Percentiles rank a stretch among this genome's conserved stretches.
phyloP scores from a whole-genome alignment of 148 eudicot genomes.

The Limonium bicolor region DNA sequence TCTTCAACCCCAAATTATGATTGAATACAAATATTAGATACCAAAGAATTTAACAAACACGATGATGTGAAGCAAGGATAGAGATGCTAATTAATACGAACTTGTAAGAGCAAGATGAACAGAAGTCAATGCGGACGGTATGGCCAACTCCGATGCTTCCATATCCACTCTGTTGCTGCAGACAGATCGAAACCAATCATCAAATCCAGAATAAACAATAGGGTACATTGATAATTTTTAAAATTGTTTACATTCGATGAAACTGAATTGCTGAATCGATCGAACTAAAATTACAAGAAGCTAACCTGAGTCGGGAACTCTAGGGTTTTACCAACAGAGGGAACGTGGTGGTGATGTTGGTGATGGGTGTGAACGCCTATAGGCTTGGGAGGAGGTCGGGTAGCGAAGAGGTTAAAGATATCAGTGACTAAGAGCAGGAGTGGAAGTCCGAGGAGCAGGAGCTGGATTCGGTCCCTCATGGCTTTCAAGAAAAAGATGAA shows the following conservation, averaged over 20 bases:
- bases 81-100: too few species aligned
- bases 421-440: slow-evolving; percentile 59
- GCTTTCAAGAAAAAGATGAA: too few species aligned
- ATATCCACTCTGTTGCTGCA: slow-evolving; percentile 22
- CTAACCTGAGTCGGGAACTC: slow-evolving; percentile 50
- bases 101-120: slow-evolving; percentile 68
- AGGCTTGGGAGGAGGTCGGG: slow-evolving; percentile 42
- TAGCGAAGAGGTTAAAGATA: slow-evolving; percentile 41
- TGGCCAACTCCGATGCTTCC: slow-evolving; percentile 42
- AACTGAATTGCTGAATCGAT: background rate
- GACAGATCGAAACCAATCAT: background rate
- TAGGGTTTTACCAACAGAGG: slow-evolving; percentile 32
- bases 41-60: too few species aligned
- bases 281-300: background rate
- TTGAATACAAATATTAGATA: too few species aligned
- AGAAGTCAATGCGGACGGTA: slow-evolving; percentile 49
- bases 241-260: background rate
- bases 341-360: too few species aligned
- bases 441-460: slow-evolving; percentile 62
- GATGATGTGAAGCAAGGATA: too few species aligned
- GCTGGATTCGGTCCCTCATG: slow-evolving; percentile 63
- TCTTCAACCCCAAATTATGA: too few species aligned
- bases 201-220: too few species aligned
- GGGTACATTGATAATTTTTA: too few species aligned
- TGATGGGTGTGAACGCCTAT: slow-evolving; percentile 18